Base-by-base conservation (phyloP, 805 yeast genomes). In the Lipomyces orientalis region DNA sequence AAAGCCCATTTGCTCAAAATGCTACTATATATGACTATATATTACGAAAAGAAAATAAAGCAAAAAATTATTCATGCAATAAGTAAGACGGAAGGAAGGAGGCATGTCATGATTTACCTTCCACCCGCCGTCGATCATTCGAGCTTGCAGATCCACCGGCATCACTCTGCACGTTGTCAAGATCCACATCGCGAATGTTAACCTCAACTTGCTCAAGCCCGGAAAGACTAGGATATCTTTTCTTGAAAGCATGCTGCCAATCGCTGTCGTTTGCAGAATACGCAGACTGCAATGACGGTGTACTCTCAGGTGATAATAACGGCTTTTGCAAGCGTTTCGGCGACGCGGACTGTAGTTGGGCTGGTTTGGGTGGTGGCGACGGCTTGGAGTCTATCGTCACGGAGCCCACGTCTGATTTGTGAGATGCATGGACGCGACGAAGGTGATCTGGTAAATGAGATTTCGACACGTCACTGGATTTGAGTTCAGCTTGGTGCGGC, bases 311-410 rank as follows among this genome's bases (percentile, higher is more conserved):
- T 57, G 51, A 29, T 29, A 34, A 6, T 57, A 54, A 43, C 8
- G 29, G 35, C 22, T 60, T 39, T 34, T 33, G 39, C 25, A 43
- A 3, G 19, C 39, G 58, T 14, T 33, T 62, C 12, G 64, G 61
- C 16, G 65, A 58, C 16, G 65, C 64, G 14, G 64, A 52, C 22
- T 62, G 52, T 16, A 62, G 57, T 22, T 62, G 62, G 10, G 22
- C 63, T 2, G 65, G 65, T 39, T 62, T 62, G 9, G 65, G 65
- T 4, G 65, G 65, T 52, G 64, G 64, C 34, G 51, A 19, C 19
- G 64, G 64, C 34, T 61, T 61, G 49, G 3, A 8, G 29, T 29
- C 62, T 22, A 25, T 25, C n/a, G 31, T 10, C n/a, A 14, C 14
- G 56, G 58, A 16, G 22, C 39, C 58, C 33, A 22, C 16, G 58